Base-by-base conservation (phyloP, 495 filamentous ascomycete species). In the Hypoxylon crocopeplum region DNA sequence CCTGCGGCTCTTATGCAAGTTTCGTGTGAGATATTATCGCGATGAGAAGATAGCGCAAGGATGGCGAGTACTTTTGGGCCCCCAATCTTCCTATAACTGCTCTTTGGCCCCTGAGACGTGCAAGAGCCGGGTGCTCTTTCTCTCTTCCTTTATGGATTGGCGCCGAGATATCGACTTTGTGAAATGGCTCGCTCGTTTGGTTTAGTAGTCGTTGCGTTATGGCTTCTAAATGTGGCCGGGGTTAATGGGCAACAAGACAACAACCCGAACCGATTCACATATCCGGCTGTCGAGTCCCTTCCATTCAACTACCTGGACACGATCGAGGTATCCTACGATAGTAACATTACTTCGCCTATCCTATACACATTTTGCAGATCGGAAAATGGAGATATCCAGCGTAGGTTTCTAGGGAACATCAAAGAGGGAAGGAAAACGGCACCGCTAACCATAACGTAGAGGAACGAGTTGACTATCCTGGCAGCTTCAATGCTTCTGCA, bases 321-420 rank as follows among this genome's bases (percentile, higher is more conserved):
- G 5, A 30, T 55, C 16, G 15, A 34, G 21, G 34, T 44, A 2
- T 2, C 51, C 21, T 55, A 55, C 10, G 22, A 30, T 19, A 29
- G 51, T 10, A 46, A 55, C 8, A 53, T 53, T 36, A 34, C 49
- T 11, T 11, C 25, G 19, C 37, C 49, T 6, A 10, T 34, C 4
- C 25, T 53, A 15, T 42, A 53, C 11, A 51, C 48, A 2, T 53
- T 13, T 4, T 42, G 38, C 20, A 33, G 19, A 12, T 4, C 29
- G 20, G 12, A 6, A 7, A 1, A n/a, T 11, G 38, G 29, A 24
- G 22, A 42, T 10, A n/a, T 53, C 5, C 12, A 17, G 11, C 49
- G 49, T 44, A 19, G 20, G 49, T 53, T 53, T 19, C 8, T 12
- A n/a, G 10, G 24, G 24, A 30, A 30, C 7, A 16, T 36, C 32